Evolutionary conservation across 495 filamentous ascomycete genomes (phyloP).

Genomic region (Talaromyces borbonicus): DNA sequence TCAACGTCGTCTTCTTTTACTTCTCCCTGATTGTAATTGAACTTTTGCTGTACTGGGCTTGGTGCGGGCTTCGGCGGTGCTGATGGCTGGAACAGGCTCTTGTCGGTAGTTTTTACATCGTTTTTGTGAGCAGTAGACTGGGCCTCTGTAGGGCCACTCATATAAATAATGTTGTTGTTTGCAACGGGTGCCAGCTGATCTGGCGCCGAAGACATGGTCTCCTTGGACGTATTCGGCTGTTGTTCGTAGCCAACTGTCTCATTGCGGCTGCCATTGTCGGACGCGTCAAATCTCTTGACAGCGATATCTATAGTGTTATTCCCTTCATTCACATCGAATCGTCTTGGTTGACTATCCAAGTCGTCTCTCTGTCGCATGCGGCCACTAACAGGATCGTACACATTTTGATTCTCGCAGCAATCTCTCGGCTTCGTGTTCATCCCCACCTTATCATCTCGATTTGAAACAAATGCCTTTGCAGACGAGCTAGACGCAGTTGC

Average conservation of each 20-base stretch:
- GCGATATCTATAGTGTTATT: not conserved
- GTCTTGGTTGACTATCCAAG: not conserved
- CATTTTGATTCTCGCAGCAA: constrained; percentile 3
- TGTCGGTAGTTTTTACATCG: not conserved
- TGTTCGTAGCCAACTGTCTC: no score
- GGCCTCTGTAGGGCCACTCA: not conserved
- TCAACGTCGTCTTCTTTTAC: constrained; percentile 30
- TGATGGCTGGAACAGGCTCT: not conserved
- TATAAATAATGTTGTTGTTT: not conserved
- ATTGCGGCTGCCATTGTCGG: no score
- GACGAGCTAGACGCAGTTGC: constrained; percentile 10
- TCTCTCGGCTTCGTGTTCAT: constrained; percentile 1
- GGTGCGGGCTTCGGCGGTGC: not conserved
- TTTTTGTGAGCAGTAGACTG: not conserved
- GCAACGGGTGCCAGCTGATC: no score
- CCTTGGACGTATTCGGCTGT: no score
- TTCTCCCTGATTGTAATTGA: not conserved
- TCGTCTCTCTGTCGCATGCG: constrained; percentile 23
- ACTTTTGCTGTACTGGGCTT: not conserved
- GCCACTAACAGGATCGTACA: constrained; percentile 32
- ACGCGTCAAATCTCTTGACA: no score
- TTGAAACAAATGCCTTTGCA: not conserved
- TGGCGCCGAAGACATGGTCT: no score
- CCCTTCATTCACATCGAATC: not conserved
- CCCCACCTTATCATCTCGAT: constrained; percentile 8